Evolutionary conservation across 306 rosid species (phyloP).

Genomic region (Sicyos baderoa): DNA sequence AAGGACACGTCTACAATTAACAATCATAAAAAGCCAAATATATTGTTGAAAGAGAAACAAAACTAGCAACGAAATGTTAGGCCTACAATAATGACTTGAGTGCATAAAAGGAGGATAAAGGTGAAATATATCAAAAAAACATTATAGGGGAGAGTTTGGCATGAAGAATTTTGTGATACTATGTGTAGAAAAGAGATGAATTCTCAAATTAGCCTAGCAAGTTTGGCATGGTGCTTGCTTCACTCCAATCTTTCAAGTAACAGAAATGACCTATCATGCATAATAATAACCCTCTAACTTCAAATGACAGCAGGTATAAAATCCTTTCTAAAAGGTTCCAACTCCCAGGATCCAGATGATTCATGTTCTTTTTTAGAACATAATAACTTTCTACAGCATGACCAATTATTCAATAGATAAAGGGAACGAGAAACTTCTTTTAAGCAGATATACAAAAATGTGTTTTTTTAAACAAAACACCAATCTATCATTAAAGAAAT

Average conservation of each 20-base stretch:
- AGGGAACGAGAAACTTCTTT: neutral
- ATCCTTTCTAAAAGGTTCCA: neutral
- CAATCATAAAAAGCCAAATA: conserved; percentile 2
- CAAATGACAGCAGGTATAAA: neutral
- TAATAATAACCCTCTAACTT: conserved; percentile 12
- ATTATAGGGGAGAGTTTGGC: neutral
- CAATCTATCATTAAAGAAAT: too few species aligned
- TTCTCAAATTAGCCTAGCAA: neutral
- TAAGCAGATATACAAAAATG: neutral
- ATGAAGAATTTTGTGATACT: neutral
- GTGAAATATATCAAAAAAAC: too few species aligned
- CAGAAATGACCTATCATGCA: neutral
- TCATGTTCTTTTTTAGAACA: neutral
- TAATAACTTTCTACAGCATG: neutral
- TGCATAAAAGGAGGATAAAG: neutral
- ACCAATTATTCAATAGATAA: neutral
- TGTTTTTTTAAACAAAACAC: too few species aligned
- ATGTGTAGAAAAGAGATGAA: neutral
- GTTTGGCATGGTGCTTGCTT: neutral
- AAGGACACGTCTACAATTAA: neutral
- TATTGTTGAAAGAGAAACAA: neutral
- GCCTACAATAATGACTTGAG: neutral
- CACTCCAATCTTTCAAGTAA: neutral
- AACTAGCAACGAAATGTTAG: neutral
- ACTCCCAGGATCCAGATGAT: neutral